These are phyloP conservation scores for Boletales sp. DNA, from an alignment of 768 basidiomycete genomes.

Conservation along the genomic window DNA sequence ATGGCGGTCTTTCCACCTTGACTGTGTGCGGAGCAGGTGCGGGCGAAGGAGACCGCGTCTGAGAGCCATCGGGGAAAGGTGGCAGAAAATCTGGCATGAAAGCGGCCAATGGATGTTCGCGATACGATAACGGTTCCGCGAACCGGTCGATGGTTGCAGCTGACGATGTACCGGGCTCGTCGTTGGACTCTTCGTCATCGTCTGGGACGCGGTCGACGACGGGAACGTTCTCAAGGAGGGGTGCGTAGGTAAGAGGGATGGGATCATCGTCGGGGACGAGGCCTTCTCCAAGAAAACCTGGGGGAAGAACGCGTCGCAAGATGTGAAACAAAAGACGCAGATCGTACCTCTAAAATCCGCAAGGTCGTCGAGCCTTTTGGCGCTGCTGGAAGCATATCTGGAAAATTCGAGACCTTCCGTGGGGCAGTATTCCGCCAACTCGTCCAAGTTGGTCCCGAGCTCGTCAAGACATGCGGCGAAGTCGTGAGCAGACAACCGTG, in stretches of 20 bases:
- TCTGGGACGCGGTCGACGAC: slow-evolving; percentile 22
- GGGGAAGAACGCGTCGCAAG: slow-evolving; percentile 21
- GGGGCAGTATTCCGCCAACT: slow-evolving; percentile 62
- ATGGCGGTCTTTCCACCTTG: slow-evolving; percentile 33
- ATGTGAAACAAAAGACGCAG: slow-evolving; percentile 4
- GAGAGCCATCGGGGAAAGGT: slow-evolving; percentile 30
- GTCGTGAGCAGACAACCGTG: slow-evolving; percentile 54
- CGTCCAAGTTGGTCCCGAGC: slow-evolving; percentile 66
- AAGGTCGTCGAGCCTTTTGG: slow-evolving; percentile 67
- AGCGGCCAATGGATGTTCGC: slow-evolving; percentile 29
- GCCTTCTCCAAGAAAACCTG: slow-evolving; percentile 61
- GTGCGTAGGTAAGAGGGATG: slow-evolving; percentile 49
- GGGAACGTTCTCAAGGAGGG: slow-evolving; percentile 22
- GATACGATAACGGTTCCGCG: slow-evolving; percentile 26
- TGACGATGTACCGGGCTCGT: slow-evolving; percentile 19
- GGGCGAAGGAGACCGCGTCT: slow-evolving; percentile 33
- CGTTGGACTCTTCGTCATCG: slow-evolving; percentile 29
- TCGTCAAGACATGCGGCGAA: slow-evolving; percentile 67
- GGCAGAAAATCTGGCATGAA: slow-evolving; percentile 33
- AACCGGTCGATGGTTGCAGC: slow-evolving; percentile 21
- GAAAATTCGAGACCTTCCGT: slow-evolving; percentile 67
- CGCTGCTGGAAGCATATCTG: slow-evolving; percentile 62
- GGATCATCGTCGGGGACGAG: slow-evolving; percentile 54
- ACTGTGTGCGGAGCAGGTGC: slow-evolving; percentile 31
- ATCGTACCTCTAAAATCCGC: slow-evolving; percentile 67